A percentile compares a stretch with the other conserved stretches of the same genome.
Conservation (phyloP, 495 filamentous ascomycete species). For the Haplographium delicatum region DNA sequence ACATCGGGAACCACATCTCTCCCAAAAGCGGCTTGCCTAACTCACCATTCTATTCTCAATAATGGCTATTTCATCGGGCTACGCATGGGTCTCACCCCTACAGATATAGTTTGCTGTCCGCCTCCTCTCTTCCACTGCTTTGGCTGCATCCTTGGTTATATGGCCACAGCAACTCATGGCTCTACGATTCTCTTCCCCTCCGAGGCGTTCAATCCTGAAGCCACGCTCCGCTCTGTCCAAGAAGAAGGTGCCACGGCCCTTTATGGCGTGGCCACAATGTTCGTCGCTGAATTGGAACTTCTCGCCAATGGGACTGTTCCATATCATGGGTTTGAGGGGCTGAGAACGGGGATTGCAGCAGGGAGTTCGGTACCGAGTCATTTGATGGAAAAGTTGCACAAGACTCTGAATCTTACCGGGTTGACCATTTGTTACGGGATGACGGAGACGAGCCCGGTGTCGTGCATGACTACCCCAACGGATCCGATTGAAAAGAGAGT, state of each 20-base stretch:
- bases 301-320: constrained; percentile 45
- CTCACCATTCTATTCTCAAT: constrained; percentile 81
- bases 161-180: constrained; percentile 88
- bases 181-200: constrained; percentile 79
- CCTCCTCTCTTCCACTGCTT: constrained; percentile 94
- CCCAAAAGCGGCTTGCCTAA: constrained; percentile 90
- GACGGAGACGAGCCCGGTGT: constrained; percentile 95
- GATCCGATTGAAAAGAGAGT: constrained; percentile 80
- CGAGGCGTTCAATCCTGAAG: constrained; percentile 79
- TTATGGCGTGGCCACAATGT: constrained; percentile 96
- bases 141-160: constrained; percentile 84
- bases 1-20: constrained; percentile 86
- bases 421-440: constrained; percentile 97
- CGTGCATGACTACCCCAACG: constrained; percentile 78
- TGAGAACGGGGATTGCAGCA: constrained; percentile 89
- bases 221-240: constrained; percentile 62
- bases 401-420: constrained; percentile 70
- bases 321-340: constrained; percentile 57
- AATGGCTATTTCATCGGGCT: constrained; percentile 79
- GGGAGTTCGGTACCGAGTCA: constrained; percentile 77
- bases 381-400: constrained; percentile 77
- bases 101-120: constrained; percentile 77
- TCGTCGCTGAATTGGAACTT: constrained; percentile 77
- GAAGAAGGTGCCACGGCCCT: constrained; percentile 77
- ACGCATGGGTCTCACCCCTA: constrained; percentile 69